These are phyloP conservation scores for Licmophora abbreviata DNA, from an alignment of 108 stramenopile genomes.

Conservation along the genomic window DNA sequence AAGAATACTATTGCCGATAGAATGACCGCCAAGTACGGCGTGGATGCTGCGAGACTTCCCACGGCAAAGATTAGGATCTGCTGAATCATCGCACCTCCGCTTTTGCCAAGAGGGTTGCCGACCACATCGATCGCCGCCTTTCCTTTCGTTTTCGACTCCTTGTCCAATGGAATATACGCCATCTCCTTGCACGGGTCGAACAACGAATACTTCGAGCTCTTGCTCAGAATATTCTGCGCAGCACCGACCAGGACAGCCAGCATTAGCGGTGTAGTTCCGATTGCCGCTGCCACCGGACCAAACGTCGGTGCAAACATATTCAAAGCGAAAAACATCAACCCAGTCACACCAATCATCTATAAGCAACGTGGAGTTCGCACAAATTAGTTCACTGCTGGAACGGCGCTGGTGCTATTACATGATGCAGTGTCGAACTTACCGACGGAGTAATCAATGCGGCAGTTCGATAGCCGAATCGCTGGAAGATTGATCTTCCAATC, in stretches of 20 bases:
- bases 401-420: not conserved
- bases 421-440: not conserved
- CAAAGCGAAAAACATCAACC: slow-evolving; percentile 85
- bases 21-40: slow-evolving; percentile 79
- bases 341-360: slow-evolving; percentile 88
- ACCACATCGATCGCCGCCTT: slow-evolving; percentile 99
- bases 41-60: slow-evolving; percentile 83
- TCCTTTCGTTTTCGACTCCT: slow-evolving; percentile 96
- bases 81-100: slow-evolving; percentile 94
- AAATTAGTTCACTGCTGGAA: not conserved
- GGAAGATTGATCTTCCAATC: slow-evolving; percentile 83
- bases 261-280: slow-evolving; percentile 94
- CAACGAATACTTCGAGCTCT: slow-evolving; percentile 92
- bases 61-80: slow-evolving; percentile 86
- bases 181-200: slow-evolving; percentile 99
- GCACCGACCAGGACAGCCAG: slow-evolving; percentile 93
- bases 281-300: slow-evolving; percentile 54
- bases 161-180: slow-evolving; percentile 98
- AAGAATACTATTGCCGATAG: slow-evolving; percentile 58
- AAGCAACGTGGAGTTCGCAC: not conserved
- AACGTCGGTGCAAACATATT: slow-evolving; percentile 74
- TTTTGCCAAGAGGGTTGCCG: slow-evolving; percentile 95
- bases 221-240: slow-evolving; percentile 92
- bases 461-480: slow-evolving; percentile 89
- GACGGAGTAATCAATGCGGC: slow-evolving; percentile 93